Evolutionary conservation across 345 rosid genomes (phyloP).

Genomic region (Zanthoxylum bungeanum): DNA sequence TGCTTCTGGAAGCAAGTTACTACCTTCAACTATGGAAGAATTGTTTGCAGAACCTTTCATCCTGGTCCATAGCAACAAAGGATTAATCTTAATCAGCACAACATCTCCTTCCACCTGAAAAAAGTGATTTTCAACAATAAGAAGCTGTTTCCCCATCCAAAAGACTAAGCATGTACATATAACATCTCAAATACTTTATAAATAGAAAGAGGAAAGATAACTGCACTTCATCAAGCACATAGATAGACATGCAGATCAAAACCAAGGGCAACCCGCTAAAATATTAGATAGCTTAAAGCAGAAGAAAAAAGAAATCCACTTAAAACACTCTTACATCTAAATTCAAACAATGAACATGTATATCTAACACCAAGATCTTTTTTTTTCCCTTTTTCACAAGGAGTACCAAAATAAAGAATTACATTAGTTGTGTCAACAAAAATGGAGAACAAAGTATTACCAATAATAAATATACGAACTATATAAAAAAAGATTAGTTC

Average conservation of each 20-base stretch:
- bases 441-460: not conserved
- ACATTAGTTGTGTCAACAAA: not conserved
- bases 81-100: conserved; percentile 69
- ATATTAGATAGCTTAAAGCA: not conserved
- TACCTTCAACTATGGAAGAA: conserved; percentile 30
- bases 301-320: conserved; percentile 1
- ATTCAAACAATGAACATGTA: conserved; percentile 19
- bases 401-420: not conserved
- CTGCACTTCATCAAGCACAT: not conserved
- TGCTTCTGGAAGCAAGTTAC: conserved; percentile 23
- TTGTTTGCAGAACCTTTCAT: conserved; percentile 62
- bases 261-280: not conserved
- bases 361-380: not conserved
- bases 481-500: not conserved
- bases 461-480: not conserved
- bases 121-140: conserved; percentile 7
- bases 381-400: not conserved
- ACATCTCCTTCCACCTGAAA: conserved; percentile 79
- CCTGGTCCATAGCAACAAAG: conserved; percentile 61
- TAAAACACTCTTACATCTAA: conserved; percentile 60
- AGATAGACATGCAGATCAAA: not conserved
- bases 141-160: not conserved
- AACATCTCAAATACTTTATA: not conserved
- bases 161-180: not conserved
- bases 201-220: not conserved